phyloP scores from a whole-genome alignment of 805 yeast species.

The Sugiyamaella floridensis region DNA sequence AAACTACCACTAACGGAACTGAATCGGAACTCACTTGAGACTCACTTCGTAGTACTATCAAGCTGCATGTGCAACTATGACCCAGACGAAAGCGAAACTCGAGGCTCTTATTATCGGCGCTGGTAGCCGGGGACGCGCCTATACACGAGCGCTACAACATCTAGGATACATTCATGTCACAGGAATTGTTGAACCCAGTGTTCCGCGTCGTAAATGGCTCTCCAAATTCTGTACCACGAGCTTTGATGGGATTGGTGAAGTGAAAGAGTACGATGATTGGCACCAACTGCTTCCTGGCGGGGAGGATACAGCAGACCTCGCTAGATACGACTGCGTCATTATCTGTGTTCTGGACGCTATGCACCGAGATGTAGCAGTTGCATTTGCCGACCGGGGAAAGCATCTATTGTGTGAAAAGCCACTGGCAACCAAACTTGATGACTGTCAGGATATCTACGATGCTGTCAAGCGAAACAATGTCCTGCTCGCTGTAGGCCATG shows the following conservation, averaged over 20 bases:
- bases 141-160: constrained; percentile 14
- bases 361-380: constrained; percentile 24
- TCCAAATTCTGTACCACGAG: neutral
- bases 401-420: constrained; percentile 26
- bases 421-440: constrained; percentile 21
- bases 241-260: constrained; percentile 1
- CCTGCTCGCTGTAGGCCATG: constrained; percentile 25
- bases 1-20: too few relatives aligned
- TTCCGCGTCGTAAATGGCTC: constrained; percentile 12
- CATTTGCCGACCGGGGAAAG: constrained; percentile 21
- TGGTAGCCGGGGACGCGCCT: constrained; percentile 19
- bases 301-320: constrained; percentile 8
- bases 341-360: constrained; percentile 21
- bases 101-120: constrained; percentile 17
- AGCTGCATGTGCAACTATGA: neutral
- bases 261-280: constrained; percentile 18
- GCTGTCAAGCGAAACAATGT: constrained; percentile 20
- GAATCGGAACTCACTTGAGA: too few relatives aligned
- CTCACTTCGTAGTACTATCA: too few relatives aligned
- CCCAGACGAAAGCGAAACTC: constrained; percentile 6
- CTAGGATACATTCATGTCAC: constrained; percentile 15
- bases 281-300: constrained; percentile 12
- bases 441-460: constrained; percentile 19
- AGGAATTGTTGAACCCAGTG: constrained; percentile 18
- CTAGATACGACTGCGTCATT: constrained; percentile 20